A percentile compares a stretch with the other conserved stretches of the same genome.
Conservation (phyloP, 1,284 basidiomycete species). For the Porphyrellus sp. region DNA sequence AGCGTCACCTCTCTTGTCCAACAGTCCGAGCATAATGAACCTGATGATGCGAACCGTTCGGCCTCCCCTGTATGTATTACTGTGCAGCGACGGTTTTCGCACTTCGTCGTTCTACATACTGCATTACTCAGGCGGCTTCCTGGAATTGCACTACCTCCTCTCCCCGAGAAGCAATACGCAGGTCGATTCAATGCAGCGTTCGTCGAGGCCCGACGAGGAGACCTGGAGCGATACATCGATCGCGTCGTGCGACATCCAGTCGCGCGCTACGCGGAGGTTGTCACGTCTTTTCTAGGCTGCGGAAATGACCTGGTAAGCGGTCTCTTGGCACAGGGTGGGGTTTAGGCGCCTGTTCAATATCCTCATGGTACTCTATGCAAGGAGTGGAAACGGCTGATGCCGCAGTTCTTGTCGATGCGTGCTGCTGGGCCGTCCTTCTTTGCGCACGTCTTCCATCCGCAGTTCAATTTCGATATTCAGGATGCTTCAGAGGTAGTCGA, state of each 20-base stretch:
- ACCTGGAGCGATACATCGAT: slow-evolving; percentile 74
- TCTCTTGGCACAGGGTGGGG: slow-evolving; percentile 1
- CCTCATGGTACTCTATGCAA: slow-evolving; percentile 29
- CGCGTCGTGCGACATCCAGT: slow-evolving; percentile 76
- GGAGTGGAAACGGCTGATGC: slow-evolving; percentile 71
- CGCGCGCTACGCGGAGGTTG: slow-evolving; percentile 71
- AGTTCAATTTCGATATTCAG: slow-evolving; percentile 75
- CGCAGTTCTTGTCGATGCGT: slow-evolving; percentile 56
- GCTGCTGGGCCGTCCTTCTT: slow-evolving; percentile 72
- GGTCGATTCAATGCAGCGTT: slow-evolving; percentile 79
- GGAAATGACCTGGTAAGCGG: slow-evolving; percentile 64
- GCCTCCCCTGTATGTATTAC: slow-evolving; percentile 54
- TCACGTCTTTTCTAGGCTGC: slow-evolving; percentile 79
- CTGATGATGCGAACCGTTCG: slow-evolving; percentile 24
- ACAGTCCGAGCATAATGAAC: slow-evolving; percentile 28
- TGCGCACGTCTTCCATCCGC: slow-evolving; percentile 77
- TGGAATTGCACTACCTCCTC: slow-evolving; percentile 73
- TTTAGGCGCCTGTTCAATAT: slow-evolving; percentile 12
- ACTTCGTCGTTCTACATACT: slow-evolving; percentile 77
- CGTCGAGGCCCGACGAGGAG: slow-evolving; percentile 75
- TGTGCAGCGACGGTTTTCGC: slow-evolving; percentile 78
- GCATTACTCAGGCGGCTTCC: slow-evolving; percentile 64
- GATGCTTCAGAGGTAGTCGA: slow-evolving; percentile 58
- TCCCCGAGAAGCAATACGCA: slow-evolving; percentile 81
- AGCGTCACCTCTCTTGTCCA: slow-evolving; percentile 72